phyloP scores from a whole-genome alignment of 2,329 filamentous ascomycete species.

The Nemania sp. region DNA sequence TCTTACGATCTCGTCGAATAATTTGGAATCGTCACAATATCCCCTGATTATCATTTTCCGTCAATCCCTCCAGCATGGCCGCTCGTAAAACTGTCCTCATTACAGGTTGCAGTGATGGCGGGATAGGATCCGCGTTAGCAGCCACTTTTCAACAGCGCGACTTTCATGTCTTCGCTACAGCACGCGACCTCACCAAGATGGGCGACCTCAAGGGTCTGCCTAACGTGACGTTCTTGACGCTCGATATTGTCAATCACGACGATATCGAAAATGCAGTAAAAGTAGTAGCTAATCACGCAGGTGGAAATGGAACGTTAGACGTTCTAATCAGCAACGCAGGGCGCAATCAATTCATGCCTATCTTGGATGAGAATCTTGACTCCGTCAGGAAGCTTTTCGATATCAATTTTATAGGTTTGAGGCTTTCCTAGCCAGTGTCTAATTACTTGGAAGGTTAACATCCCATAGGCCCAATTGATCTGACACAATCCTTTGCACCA shows the following conservation, averaged over 20 bases:
- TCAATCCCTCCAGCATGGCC: conserved; percentile 20
- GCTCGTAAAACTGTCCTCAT: conserved; percentile 33
- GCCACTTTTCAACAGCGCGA: conserved; percentile 30
- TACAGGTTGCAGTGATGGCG: conserved; percentile 38
- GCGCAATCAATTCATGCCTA: conserved; percentile 36
- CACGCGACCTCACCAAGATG: conserved; percentile 32
- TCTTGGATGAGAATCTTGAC: conserved; percentile 33
- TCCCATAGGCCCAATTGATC: conserved; percentile 26
- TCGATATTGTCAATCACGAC: conserved; percentile 31
- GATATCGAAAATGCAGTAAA: conserved; percentile 31
- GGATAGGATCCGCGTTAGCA: conserved; percentile 35
- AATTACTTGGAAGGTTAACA: background rate
- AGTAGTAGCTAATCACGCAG: conserved; percentile 27
- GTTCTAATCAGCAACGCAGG: conserved; percentile 36
- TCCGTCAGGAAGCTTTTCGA: conserved; percentile 33
- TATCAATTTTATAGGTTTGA: conserved; percentile 36
- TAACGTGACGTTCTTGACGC: conserved; percentile 31
- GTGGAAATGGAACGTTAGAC: conserved; percentile 28
- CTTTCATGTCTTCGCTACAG: conserved; percentile 35
- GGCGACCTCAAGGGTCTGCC: conserved; percentile 24
- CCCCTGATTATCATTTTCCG: too few relatives aligned
- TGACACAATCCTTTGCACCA: conserved; percentile 35
- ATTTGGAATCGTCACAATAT: too few relatives aligned
- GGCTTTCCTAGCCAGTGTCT: too few relatives aligned
- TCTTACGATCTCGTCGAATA: too few relatives aligned